Base-by-base conservation (phyloP, 169 alveolate genomes). In the Plasmodium fragile region DNA sequence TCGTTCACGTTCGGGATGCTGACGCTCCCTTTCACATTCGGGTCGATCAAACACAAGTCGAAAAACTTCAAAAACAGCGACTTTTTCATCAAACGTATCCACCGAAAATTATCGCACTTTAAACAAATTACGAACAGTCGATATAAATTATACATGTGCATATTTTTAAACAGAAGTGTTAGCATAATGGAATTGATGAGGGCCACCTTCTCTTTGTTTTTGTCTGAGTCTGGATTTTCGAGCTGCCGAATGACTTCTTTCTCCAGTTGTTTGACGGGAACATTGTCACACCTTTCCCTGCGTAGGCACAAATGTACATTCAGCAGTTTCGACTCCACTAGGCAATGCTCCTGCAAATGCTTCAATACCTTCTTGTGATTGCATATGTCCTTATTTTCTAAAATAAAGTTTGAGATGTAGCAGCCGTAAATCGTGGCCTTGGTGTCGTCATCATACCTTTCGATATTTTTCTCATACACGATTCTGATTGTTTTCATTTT, bases 101-200 rank as follows among this genome's bases (percentile, higher is more conserved):
- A 93, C 30, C 97, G 28, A 77, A 93, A 96, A 59, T 96, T 95
- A 65, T 96, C 97, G 71, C 85, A 93, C 69, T 92, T 87, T 45
- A 96, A 73, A 1, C 95, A 92, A 3, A 90, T 90, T 11, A 96
- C 89, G 55, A 96, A 92, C 22, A 93, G 89, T 49, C 95, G 95
- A 87, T 96, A 96, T n/a, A 96, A 92, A 69, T 82, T 92, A 85
- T 81, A 77, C 34, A 96, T 91, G 49, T 94, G 92, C 75, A 87
- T 92, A 73, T 93, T 78, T 81, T 95, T 96, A 43, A 96, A 85
- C 10, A 96, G 45, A 0, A 90, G 52, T n/a, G 53, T 72, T 92
- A 94, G 59, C 22, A 94, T 83, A 65, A 93, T 34, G 5, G 96
- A 85, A 73, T 93, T 96, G 34, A 84, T 80, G 30, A 92, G 65